Percentiles rank a stretch among this genome's conserved stretches.
Conservation (phyloP, 108 stramenopile genomes). For the Nitzschia sp. region DNA sequence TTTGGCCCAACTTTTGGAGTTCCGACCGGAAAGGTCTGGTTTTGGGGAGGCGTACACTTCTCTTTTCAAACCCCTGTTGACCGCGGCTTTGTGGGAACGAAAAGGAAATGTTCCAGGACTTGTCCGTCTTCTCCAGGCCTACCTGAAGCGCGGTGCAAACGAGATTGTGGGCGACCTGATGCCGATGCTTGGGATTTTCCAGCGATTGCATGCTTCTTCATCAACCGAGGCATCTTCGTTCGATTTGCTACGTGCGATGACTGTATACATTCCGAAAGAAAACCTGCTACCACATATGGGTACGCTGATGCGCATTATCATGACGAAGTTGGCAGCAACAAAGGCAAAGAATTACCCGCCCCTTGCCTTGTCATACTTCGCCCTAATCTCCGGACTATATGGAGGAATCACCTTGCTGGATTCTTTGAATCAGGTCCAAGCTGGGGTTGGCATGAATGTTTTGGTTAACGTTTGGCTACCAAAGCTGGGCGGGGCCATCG, state of each 20-base stretch:
- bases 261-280: slow-evolving; percentile 61
- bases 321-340: slow-evolving; percentile 67
- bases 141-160: slow-evolving; percentile 74
- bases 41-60: slow-evolving; percentile 79
- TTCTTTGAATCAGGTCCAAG: slow-evolving; percentile 59
- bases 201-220: slow-evolving; percentile 84
- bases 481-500: slow-evolving; percentile 45
- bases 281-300: slow-evolving; percentile 50
- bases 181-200: slow-evolving; percentile 77
- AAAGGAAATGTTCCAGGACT: slow-evolving; percentile 96
- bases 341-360: slow-evolving; percentile 56
- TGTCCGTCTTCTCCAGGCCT: slow-evolving; percentile 84
- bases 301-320: slow-evolving; percentile 67
- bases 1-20: slow-evolving; percentile 93
- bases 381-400: slow-evolving; percentile 70
- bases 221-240: slow-evolving; percentile 79
- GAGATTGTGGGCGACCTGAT: slow-evolving; percentile 59
- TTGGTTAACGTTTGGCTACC: slow-evolving; percentile 74
- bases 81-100: slow-evolving; percentile 88
- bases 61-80: slow-evolving; percentile 87
- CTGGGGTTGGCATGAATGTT: slow-evolving; percentile 59
- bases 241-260: slow-evolving; percentile 68
- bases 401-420: slow-evolving; percentile 57
- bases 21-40: slow-evolving; percentile 64
- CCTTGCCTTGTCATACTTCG: slow-evolving; percentile 60